Evolutionary conservation across 2,329 filamentous ascomycete species (phyloP), one percentile per base, ranked within the genome.

Genomic region (Diaporthe sp.): DNA sequence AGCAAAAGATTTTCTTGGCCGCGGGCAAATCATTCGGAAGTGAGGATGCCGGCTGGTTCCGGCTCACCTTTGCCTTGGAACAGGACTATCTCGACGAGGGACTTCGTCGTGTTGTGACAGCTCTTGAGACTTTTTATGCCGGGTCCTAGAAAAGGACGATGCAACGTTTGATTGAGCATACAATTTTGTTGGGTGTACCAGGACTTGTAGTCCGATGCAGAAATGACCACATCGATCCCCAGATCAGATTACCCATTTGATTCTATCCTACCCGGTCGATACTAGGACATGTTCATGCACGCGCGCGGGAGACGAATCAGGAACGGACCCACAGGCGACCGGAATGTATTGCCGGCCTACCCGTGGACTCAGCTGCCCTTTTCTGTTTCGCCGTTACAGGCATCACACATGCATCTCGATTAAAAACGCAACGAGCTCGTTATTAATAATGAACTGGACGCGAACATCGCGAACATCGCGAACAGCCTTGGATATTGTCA

Each of bases 241-340:
- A n/a, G n/a, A n/a, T n/a, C n/a, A n/a, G n/a, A n/a, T n/a, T n/a
- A n/a, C n/a, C n/a, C n/a, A n/a, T n/a, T n/a, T n/a, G n/a, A n/a
- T n/a, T n/a, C n/a, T n/a, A n/a, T n/a, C n/a, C n/a, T 35, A 50
- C 61, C 61, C 42, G 25, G 61, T 66, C 61, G 17, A 50, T 66
- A 66, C 61, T 51, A 66, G 61, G 61, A 66, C 44, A n/a, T 37
- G 30, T 66, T 51, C 30, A 66, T 66, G 61, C 61, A 15, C 22
- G 44, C 61, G 61, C 61, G 61, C 61, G 61, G 61, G 30, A 51
- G 61, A 51, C 61, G 30, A 35, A 66, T 66, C 22, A 17, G 37
- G 61, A 66, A 66, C 17, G 37, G 61, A 66, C 61, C 61, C 61
- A 30, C 61, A 51, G 22, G 44, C 22, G 17, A 35, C 25, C 30